Percentiles rank a stretch among this genome's conserved stretches.
phyloP scores from a whole-genome alignment of 345 rosid genomes.

The Salix koriyanagi region DNA sequence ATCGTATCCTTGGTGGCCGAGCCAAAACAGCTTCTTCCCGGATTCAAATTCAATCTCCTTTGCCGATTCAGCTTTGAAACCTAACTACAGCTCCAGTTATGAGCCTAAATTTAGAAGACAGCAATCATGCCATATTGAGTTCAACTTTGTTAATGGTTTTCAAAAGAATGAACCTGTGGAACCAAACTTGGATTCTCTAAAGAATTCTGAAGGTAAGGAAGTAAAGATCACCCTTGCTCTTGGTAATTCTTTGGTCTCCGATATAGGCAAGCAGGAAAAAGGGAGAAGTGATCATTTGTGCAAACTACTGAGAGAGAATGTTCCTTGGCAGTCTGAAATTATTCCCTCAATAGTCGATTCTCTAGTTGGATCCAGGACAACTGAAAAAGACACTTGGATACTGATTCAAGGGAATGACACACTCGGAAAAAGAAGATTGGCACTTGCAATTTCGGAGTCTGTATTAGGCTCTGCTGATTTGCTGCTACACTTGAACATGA shows the following conservation, averaged over 20 bases:
- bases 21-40: slow-evolving; percentile 39
- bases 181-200: slow-evolving; percentile 58
- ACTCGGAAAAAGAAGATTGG: slow-evolving; percentile 68
- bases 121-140: slow-evolving; percentile 62
- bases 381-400: slow-evolving; percentile 46
- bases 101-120: slow-evolving; percentile 69
- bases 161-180: slow-evolving; percentile 33
- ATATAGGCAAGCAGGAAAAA: slow-evolving; percentile 31
- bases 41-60: slow-evolving; percentile 45
- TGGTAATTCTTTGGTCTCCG: slow-evolving; percentile 48
- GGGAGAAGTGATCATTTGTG: slow-evolving; percentile 28
- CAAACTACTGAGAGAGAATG: slow-evolving; percentile 49
- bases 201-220: slow-evolving; percentile 54
- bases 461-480: slow-evolving; percentile 49
- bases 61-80: slow-evolving; percentile 40
- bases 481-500: slow-evolving; percentile 44
- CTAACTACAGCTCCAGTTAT: slow-evolving; percentile 23
- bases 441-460: slow-evolving; percentile 52
- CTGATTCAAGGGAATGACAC: slow-evolving; percentile 66
- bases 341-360: slow-evolving; percentile 50
- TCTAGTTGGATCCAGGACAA: slow-evolving; percentile 33
- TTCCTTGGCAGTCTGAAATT: slow-evolving; percentile 67
- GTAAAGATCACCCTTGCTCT: slow-evolving; percentile 71
- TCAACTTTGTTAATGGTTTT: slow-evolving; percentile 38
- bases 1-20: slow-evolving; percentile 48